Evolutionary conservation across 2,329 filamentous ascomycete species (phyloP).

Genomic region (Xylaria sp.): DNA sequence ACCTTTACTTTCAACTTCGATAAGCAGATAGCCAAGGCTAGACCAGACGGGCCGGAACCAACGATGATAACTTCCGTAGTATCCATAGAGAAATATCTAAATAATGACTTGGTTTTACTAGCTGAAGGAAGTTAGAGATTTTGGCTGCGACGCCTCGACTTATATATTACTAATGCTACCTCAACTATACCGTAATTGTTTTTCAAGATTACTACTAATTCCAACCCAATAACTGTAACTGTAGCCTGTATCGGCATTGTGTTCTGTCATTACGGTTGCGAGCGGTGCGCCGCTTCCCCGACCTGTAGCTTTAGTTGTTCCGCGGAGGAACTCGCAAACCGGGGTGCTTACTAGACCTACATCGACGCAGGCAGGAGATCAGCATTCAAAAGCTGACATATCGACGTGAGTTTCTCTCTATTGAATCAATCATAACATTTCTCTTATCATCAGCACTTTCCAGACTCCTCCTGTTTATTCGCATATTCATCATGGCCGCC

Average conservation of each 20-base stretch:
- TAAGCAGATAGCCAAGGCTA: slow-evolving; percentile 39
- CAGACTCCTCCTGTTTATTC: slow-evolving; percentile 25
- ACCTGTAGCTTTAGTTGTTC: slow-evolving; percentile 29
- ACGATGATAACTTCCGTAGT: slow-evolving; percentile 43
- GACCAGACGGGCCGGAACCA: slow-evolving; percentile 42
- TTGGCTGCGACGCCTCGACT: not conserved
- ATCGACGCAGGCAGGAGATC: not conserved
- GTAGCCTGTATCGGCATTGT: not conserved
- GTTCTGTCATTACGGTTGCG: not conserved
- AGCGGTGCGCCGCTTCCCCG: slow-evolving; percentile 15
- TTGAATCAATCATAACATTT: slow-evolving; percentile 18
- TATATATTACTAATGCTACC: not conserved
- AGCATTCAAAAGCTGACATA: slow-evolving; percentile 19
- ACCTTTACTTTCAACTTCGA: slow-evolving; percentile 42
- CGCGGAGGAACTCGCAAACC: slow-evolving; percentile 38
- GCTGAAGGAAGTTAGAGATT: not conserved
- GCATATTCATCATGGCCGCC: slow-evolving; percentile 33
- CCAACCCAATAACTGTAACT: not conserved
- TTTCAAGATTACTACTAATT: not conserved
- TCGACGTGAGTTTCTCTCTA: not conserved
- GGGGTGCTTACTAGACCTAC: not conserved
- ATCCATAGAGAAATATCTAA: slow-evolving; percentile 31
- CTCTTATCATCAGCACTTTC: slow-evolving; percentile 22
- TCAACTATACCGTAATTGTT: not conserved
- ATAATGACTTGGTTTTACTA: not conserved